Percentiles rank a stretch among this genome's conserved stretches.
These are phyloP conservation scores for Physcomitrium patens DNA, from an alignment of 225 moss, liverwort and hornwort species.

Conservation along the genomic window DNA sequence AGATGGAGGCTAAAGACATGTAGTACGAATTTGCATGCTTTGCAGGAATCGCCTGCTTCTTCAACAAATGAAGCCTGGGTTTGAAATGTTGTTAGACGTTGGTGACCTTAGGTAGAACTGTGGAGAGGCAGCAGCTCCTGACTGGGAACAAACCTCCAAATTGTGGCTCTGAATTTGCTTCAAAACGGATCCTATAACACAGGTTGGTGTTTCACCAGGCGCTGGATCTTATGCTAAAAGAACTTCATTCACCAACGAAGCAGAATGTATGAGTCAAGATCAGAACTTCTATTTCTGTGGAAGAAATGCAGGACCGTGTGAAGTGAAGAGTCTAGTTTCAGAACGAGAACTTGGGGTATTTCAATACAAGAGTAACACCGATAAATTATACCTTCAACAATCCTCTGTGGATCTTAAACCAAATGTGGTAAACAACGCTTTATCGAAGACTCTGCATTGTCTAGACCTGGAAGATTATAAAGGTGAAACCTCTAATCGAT, in stretches of 20 bases:
- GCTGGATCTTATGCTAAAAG: slow-evolving; percentile 32
- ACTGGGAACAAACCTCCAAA: slow-evolving; percentile 19
- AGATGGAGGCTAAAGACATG: too few species aligned
- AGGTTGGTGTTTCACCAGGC: slow-evolving; percentile 38
- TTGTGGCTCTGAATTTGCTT: slow-evolving; percentile 29
- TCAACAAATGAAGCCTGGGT: slow-evolving; percentile 1
- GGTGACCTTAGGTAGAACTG: slow-evolving; percentile 60
- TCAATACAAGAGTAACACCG: slow-evolving; percentile 35
- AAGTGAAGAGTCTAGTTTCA: slow-evolving; percentile 36
- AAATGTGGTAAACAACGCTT: slow-evolving; percentile 29
- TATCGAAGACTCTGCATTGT: slow-evolving; percentile 33
- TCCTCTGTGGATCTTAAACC: slow-evolving; percentile 24
- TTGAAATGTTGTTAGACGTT: slow-evolving; percentile 56
- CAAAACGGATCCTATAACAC: slow-evolving; percentile 36
- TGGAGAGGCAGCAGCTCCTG: slow-evolving; percentile 15
- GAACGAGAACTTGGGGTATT: slow-evolving; percentile 53
- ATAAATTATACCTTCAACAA: slow-evolving; percentile 25
- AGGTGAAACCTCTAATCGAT: slow-evolving; percentile 28
- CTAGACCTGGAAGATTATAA: slow-evolving; percentile 13
- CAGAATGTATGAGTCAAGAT: slow-evolving; percentile 35
- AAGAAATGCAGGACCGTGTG: slow-evolving; percentile 30
- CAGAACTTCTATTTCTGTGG: slow-evolving; percentile 24
- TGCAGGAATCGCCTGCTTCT: too few species aligned
- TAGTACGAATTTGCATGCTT: too few species aligned
- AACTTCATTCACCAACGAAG: slow-evolving; percentile 29